A percentile compares a stretch with the other conserved stretches of the same genome.
These are phyloP conservation scores for Peterozyma xylosa DNA, from an alignment of 805 yeast species.

Conservation along the genomic window DNA sequence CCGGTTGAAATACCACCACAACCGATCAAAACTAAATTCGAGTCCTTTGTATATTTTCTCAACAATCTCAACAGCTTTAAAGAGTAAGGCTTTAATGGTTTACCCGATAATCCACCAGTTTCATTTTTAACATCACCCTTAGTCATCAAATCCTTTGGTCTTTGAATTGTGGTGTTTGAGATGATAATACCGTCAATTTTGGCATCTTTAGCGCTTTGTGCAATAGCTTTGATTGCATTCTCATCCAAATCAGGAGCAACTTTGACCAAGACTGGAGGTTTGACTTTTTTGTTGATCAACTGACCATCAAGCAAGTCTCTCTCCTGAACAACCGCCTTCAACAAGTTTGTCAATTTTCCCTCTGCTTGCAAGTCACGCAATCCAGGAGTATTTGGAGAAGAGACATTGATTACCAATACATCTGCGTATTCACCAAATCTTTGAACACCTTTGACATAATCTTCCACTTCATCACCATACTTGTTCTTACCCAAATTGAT, in stretches of 20 bases:
- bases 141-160: constrained; percentile 61
- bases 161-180: constrained; percentile 84
- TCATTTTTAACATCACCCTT: constrained; percentile 38
- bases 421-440: constrained; percentile 81
- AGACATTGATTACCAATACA: constrained; percentile 82
- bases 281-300: constrained; percentile 25
- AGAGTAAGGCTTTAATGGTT: constrained; percentile 77
- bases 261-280: constrained; percentile 82
- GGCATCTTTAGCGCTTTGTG: constrained; percentile 67
- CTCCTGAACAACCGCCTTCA: constrained; percentile 61
- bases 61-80: constrained; percentile 63
- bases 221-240: constrained; percentile 74
- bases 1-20: constrained; percentile 94
- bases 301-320: constrained; percentile 45
- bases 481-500: constrained; percentile 91
- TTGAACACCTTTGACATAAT: constrained; percentile 78
- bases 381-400: constrained; percentile 96
- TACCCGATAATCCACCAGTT: constrained; percentile 89
- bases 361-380: constrained; percentile 80
- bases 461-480: constrained; percentile 82
- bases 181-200: constrained; percentile 87
- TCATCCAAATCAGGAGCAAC: constrained; percentile 90
- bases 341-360: constrained; percentile 57
- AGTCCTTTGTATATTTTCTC: constrained; percentile 69
- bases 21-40: constrained; percentile 72